Conservation (phyloP, 2,329 filamentous ascomycete species). For the Colletotrichum gigasporum region DNA sequence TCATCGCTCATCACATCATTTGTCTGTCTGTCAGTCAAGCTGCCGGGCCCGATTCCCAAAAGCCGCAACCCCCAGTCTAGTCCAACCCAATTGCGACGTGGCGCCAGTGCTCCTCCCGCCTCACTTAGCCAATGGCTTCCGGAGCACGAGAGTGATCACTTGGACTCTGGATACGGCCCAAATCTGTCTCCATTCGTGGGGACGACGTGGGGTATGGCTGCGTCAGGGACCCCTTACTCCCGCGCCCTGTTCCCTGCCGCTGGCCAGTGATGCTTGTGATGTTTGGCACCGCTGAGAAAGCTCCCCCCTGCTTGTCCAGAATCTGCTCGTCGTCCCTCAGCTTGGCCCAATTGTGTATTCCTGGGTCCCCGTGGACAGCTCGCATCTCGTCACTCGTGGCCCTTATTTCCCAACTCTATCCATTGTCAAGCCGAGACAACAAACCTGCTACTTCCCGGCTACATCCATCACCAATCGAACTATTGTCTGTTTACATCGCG, state of each 20-base stretch:
- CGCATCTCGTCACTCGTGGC: slow-evolving; percentile 19
- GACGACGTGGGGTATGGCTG: slow-evolving; percentile 31
- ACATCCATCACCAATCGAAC: slow-evolving; percentile 3
- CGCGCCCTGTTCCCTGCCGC: slow-evolving; percentile 23
- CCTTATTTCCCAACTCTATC: slow-evolving; percentile 23
- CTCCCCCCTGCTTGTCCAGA: slow-evolving; percentile 26
- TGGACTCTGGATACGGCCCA: slow-evolving; percentile 19
- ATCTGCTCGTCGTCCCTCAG: slow-evolving; percentile 20
- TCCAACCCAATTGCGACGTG: slow-evolving; percentile 34
- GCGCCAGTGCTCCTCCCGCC: slow-evolving; percentile 30
- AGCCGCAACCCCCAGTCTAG: slow-evolving; percentile 11
- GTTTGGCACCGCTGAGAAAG: slow-evolving; percentile 21
- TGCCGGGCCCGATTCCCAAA: slow-evolving; percentile 1
- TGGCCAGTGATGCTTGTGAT: slow-evolving; percentile 29
- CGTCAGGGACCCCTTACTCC: slow-evolving; percentile 30
- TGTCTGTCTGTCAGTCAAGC: slow-evolving; percentile 7
- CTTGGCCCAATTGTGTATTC: slow-evolving; percentile 15
- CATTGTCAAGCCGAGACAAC: slow-evolving; percentile 19
- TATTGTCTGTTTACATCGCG: slow-evolving; percentile 21
- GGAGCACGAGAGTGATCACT: slow-evolving; percentile 32
- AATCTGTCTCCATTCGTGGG: slow-evolving; percentile 25
- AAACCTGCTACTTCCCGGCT: slow-evolving; percentile 22
- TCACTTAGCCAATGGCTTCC: slow-evolving; percentile 31
- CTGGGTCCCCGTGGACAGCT: slow-evolving; percentile 5
- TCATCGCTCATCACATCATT: slow-evolving; percentile 6